Base-by-base conservation (phyloP, 148 eudicot genomes). In the Fagopyrum esculentum region DNA sequence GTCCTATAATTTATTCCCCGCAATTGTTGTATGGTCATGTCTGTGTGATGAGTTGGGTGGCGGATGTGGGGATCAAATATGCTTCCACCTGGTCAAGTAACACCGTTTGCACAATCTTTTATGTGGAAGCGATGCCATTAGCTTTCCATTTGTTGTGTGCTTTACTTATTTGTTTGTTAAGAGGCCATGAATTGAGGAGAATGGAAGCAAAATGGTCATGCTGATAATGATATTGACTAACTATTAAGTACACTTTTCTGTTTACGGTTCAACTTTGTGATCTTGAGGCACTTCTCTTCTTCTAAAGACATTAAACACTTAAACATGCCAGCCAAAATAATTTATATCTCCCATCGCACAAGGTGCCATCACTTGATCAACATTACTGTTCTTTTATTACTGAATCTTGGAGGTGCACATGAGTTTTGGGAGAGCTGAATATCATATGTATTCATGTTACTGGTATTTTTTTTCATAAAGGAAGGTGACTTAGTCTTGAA, bases 401-500 rank as follows among this genome's bases (percentile, higher is more conserved):
- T 66, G 71, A 40, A 40, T 13, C 45, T 66, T 8, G 15, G 71
- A 66, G 15, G 71, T 35, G 16, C 71, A 60, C 11, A 4, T 0
- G 11, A 44, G 1, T 29, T 61, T 30, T 29, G 44, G 45, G 15
- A 40, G 46, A 40, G 46, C 71, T 5, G 35, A 61, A 40, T 66
- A 2, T 66, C 15, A 66, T 13, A 40, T 15, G 2, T 66, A 35
- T 15, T 5, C 71, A 9, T 19, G 7, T 19, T 71, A 30, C 7
- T 71, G 51, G n/a, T 70, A 72, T 71, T 77, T 77, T 59, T 83
- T 7, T 80, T 70, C 72, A 64, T 78, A 56, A 83, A 91, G 93
- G 92, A 87, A 77, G 91, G 88, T 78, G 93, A 88, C 73, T 74
- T 92, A 84, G 99, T 92, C 71, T 80, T 96, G 85, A 96, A 96